phyloP scores from a whole-genome alignment of 768 basidiomycete species.

The Heimioporus sp. region DNA sequence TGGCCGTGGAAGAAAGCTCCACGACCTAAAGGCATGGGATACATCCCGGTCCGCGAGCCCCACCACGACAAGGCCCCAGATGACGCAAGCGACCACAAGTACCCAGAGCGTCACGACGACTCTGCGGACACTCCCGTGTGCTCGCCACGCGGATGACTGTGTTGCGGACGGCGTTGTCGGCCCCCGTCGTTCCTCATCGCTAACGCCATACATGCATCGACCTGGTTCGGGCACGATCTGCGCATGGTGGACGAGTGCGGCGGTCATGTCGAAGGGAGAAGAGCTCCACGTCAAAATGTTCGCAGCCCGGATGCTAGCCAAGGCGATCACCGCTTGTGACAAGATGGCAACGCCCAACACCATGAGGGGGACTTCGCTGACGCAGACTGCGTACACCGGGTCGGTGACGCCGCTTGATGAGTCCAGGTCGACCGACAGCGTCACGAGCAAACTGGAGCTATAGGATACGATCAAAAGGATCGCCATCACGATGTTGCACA shows the following conservation, averaged over 20 bases:
- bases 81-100: constrained; percentile 18
- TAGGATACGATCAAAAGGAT: constrained; percentile 30
- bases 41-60: constrained; percentile 6
- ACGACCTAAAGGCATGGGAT: constrained; percentile 4
- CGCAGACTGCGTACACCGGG: constrained; percentile 9
- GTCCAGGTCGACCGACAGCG: constrained; percentile 12
- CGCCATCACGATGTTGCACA: constrained; percentile 22
- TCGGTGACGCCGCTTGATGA: constrained; percentile 11
- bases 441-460: constrained; percentile 25
- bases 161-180: constrained; percentile 12
- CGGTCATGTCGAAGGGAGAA: constrained; percentile 29
- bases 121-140: constrained; percentile 22
- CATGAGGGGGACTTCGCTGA: constrained; percentile 26
- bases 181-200: background rate
- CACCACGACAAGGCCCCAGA: constrained; percentile 20
- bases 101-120: constrained; percentile 23
- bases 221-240: constrained; percentile 17
- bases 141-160: constrained; percentile 30
- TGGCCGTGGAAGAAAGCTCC: constrained; percentile 27
- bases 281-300: constrained; percentile 33
- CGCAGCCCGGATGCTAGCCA: constrained; percentile 18
- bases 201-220: constrained; percentile 28
- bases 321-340: constrained; percentile 23
- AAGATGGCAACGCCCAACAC: constrained; percentile 25
- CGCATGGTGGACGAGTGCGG: constrained; percentile 28